Conservation (phyloP, 2,329 filamentous ascomycete genomes). For the Pseudogymnoascus sp. region DNA sequence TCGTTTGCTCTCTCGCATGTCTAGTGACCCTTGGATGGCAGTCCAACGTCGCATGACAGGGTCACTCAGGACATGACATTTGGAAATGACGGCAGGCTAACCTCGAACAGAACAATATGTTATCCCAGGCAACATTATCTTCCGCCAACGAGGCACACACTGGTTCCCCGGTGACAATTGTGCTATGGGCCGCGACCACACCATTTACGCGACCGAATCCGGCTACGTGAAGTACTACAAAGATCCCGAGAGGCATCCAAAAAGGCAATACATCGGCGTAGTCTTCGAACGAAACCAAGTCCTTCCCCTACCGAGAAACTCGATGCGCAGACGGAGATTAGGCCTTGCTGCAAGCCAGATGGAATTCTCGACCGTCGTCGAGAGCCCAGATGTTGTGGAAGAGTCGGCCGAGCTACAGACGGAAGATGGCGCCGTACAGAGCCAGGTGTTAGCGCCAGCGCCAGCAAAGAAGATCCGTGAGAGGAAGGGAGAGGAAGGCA, state of each 20-base stretch:
- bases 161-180: slow-evolving; percentile 97
- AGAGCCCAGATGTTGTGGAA: not conserved
- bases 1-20: slow-evolving; percentile 26
- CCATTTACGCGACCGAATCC: slow-evolving; percentile 75
- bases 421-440: slow-evolving; percentile 12
- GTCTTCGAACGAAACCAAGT: slow-evolving; percentile 75
- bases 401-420: slow-evolving; percentile 14
- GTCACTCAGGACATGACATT: not conserved
- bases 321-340: slow-evolving; percentile 65
- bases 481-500: slow-evolving; percentile 29
- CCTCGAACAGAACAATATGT: slow-evolving; percentile 69
- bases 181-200: slow-evolving; percentile 92
- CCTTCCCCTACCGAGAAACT: slow-evolving; percentile 69
- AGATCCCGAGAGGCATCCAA: slow-evolving; percentile 73
- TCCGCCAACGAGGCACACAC: slow-evolving; percentile 86
- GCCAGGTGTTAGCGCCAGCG: slow-evolving; percentile 12
- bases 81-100: not conserved
- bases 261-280: slow-evolving; percentile 90
- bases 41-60: not conserved
- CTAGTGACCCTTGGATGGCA: not conserved
- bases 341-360: slow-evolving; percentile 58
- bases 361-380: slow-evolving; percentile 24
- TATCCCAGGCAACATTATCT: slow-evolving; percentile 94
- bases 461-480: slow-evolving; percentile 15
- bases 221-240: slow-evolving; percentile 97